These are phyloP conservation scores for Cercospora zeina DNA, from an alignment of 2,329 filamentous ascomycete species.

Conservation along the genomic window DNA sequence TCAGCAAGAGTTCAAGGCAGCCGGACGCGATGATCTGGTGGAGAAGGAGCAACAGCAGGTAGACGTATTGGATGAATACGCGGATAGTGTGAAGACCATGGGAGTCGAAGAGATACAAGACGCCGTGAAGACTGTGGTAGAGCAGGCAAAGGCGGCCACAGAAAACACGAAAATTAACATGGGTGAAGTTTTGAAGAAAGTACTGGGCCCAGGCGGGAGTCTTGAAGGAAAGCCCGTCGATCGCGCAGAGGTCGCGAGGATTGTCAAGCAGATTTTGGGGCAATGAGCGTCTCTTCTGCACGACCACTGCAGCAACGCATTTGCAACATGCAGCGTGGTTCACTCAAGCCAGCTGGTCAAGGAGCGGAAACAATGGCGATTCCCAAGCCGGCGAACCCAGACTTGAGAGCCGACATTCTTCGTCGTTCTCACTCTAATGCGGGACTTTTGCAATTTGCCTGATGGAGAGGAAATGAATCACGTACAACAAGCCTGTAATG, in stretches of 20 bases:
- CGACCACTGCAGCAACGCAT: not conserved
- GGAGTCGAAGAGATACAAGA: constrained; percentile 59
- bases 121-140: constrained; percentile 56
- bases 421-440: not conserved
- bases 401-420: not conserved
- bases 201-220: constrained; percentile 53
- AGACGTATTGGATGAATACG: constrained; percentile 65
- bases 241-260: constrained; percentile 59
- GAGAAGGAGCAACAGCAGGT: constrained; percentile 69
- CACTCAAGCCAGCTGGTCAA: not conserved
- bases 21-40: constrained; percentile 66
- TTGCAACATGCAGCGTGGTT: not conserved
- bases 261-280: constrained; percentile 55
- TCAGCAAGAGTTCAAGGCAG: constrained; percentile 62
- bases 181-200: constrained; percentile 64
- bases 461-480: not conserved
- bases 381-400: not conserved
- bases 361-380: not conserved
- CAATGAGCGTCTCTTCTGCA: constrained; percentile 8
- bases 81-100: constrained; percentile 59
- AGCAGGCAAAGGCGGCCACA: constrained; percentile 48
- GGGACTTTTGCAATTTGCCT: not conserved
- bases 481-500: not conserved
- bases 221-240: constrained; percentile 67
- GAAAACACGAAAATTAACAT: constrained; percentile 55